Evolutionary conservation across 2,329 filamentous ascomycete genomes (phyloP).

Genomic region (Ramularia endophylla): DNA sequence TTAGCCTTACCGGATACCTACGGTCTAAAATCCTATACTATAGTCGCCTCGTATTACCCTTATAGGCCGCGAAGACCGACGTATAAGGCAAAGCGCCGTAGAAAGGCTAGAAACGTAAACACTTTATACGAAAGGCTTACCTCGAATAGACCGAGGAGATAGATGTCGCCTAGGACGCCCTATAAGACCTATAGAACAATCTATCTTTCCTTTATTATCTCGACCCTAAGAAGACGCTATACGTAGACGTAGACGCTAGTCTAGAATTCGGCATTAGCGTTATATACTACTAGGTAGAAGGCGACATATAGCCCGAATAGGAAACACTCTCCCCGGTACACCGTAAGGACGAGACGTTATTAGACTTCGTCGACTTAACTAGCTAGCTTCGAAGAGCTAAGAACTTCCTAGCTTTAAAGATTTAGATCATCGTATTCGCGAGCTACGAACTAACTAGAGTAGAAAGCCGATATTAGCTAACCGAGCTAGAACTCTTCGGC

Average conservation of each 20-base stretch:
- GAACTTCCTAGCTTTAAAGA: neutral
- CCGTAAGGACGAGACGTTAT: neutral
- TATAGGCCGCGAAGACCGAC: neutral
- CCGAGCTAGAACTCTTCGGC: neutral
- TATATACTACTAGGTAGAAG: conserved; percentile 1
- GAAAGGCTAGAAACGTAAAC: neutral
- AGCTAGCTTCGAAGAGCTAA: neutral
- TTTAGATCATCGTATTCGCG: conserved; percentile 1
- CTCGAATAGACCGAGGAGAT: neutral
- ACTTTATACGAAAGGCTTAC: neutral
- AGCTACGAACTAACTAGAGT: neutral
- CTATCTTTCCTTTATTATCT: neutral
- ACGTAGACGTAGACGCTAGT: conserved; percentile 3
- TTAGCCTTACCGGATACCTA: neutral
- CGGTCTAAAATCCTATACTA: conserved; percentile 4
- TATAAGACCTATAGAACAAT: neutral
- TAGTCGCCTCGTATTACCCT: neutral
- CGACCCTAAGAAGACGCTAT: neutral
- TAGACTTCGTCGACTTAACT: neutral
- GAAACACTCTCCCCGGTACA: neutral
- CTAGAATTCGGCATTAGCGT: neutral
- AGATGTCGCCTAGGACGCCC: neutral
- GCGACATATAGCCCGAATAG: neutral
- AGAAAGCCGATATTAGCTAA: neutral
- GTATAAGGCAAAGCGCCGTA: neutral